Evolutionary conservation across 768 basidiomycete genomes (phyloP), one percentile per base, ranked within the genome.

Genomic region (Pleurotus ostreatus): DNA sequence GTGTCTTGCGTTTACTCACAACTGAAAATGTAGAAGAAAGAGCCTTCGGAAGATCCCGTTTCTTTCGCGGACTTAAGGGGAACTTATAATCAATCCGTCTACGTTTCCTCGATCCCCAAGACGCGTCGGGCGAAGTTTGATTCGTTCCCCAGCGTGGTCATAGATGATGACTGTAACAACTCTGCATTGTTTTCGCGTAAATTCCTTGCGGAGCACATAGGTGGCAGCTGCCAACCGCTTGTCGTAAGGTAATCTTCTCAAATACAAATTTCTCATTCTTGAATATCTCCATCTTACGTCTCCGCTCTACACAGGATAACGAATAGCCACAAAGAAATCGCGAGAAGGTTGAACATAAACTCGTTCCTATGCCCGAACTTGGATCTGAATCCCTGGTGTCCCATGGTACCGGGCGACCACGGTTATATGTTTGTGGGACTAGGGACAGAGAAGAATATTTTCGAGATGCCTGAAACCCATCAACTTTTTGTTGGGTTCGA

Each of bases 381-480:
- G 15, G 74, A 77, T 47, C 75, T 77, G 48, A 83, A 82, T 56
- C 78, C 79, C 9, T 84, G 81, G 82, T 78, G 77, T 45, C 81
- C 81, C 2, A 64, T 68, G 4, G 62, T 55, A 1, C 78, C 79
- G 8, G 81, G 81, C 7, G 64, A 76, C 52, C 78, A 82, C 56
- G 81, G 81, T 1, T 84, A 74, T 60, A 78, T 84, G 67, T 82
- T 82, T 46, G 79, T 83, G 23, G 81, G 80, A 15, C 69, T 82
- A 51, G 77, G 76, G 7, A 71, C 66, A 41, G 81, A 82, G 41
- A 67, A 70, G 43, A 66, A 73, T 40, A 71, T 72, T 5, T 82
- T 81, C 60, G 57, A 61, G 39, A 58, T 66, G 40, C 68, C 76
- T 12, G 74, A 78, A 34, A 61, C 66, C 8, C 73, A 73, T 18